A percentile compares a stretch with the other conserved stretches of the same genome.
These are phyloP conservation scores for Aureobasidium sp. DNA, from an alignment of 2,329 filamentous ascomycete genomes.

Conservation along the genomic window DNA sequence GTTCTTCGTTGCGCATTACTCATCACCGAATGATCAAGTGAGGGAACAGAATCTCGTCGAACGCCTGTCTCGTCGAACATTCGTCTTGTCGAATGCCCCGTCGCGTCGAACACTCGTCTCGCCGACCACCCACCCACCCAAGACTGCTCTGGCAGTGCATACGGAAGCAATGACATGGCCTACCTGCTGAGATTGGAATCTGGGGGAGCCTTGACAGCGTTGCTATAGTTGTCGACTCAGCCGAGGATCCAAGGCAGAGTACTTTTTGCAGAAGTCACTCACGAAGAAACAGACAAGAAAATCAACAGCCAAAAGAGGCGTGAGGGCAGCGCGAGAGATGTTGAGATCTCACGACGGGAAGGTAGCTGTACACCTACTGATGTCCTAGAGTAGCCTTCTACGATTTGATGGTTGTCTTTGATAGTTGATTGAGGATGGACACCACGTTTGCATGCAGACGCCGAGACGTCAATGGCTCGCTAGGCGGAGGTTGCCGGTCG, in stretches of 20 bases:
- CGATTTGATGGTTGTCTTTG: neutral
- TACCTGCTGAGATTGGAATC: neutral
- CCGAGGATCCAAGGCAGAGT: neutral
- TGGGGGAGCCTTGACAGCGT: neutral
- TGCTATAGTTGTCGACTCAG: conserved; percentile 4
- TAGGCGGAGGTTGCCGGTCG: conserved; percentile 1
- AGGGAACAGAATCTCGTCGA: neutral
- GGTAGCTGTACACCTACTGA: neutral
- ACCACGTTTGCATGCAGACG: neutral
- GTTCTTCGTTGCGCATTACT: neutral
- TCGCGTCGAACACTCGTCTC: too few relatives aligned
- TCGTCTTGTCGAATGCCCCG: too few relatives aligned
- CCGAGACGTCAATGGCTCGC: neutral
- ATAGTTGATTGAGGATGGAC: neutral
- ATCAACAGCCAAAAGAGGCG: neutral
- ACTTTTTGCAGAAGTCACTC: neutral
- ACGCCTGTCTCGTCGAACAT: neutral
- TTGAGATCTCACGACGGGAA: conserved; percentile 5
- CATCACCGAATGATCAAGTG: neutral
- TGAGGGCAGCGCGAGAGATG: conserved; percentile 1
- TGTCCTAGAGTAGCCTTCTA: neutral
- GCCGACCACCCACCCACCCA: neutral
- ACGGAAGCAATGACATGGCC: neutral
- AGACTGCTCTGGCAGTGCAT: neutral
- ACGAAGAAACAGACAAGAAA: conserved; percentile 2